phyloP scores from a whole-genome alignment of 306 rosid species.

The Corylus avellana region DNA sequence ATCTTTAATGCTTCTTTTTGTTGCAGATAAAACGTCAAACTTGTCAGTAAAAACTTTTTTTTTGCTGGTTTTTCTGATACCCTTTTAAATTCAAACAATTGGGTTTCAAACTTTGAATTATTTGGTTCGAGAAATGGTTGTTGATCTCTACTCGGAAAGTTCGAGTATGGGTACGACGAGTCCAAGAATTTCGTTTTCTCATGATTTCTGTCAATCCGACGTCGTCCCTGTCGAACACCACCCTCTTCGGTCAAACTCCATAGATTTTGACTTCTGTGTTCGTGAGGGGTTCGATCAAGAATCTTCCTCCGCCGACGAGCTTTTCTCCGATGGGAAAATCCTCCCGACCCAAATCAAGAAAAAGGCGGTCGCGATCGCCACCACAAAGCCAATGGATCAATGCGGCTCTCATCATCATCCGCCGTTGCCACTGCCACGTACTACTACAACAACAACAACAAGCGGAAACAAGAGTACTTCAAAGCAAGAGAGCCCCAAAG shows the following conservation, averaged over 20 bases:
- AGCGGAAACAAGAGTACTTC: slow-evolving; percentile 4
- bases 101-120: neutral
- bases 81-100: neutral
- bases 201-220: slow-evolving; percentile 67
- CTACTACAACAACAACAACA: slow-evolving; percentile 7
- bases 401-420: slow-evolving; percentile 17
- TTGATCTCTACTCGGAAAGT: slow-evolving; percentile 28
- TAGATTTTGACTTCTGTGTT: slow-evolving; percentile 81
- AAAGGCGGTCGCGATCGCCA: slow-evolving; percentile 26
- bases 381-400: slow-evolving; percentile 26
- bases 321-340: slow-evolving; percentile 75
- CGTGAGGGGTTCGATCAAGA: slow-evolving; percentile 53
- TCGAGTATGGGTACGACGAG: slow-evolving; percentile 46
- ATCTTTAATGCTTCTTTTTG: slow-evolving; percentile 28
- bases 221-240: slow-evolving; percentile 59
- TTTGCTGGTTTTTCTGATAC: neutral
- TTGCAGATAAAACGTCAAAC: neutral
- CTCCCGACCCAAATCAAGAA: slow-evolving; percentile 72
- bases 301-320: slow-evolving; percentile 88
- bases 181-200: slow-evolving; percentile 87
- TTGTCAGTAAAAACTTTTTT: neutral
- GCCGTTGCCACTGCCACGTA: slow-evolving; percentile 34
- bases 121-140: neutral
- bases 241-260: slow-evolving; percentile 66
- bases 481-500: slow-evolving; percentile 47